Evolutionary conservation across 2,329 filamentous ascomycete genomes (phyloP).

Genomic region (Acrocalymma vagum): DNA sequence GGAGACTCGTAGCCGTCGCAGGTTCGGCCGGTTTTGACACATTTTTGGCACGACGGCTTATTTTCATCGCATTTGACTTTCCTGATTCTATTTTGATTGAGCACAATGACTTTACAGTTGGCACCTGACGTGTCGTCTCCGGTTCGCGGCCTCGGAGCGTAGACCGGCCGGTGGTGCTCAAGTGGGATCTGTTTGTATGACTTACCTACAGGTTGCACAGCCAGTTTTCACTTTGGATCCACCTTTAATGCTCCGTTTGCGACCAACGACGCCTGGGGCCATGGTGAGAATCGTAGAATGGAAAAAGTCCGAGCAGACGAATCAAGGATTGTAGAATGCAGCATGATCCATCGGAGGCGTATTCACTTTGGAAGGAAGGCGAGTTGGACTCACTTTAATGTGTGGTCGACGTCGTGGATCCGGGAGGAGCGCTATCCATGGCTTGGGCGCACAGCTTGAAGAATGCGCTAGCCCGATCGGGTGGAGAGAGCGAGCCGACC

Average conservation of each 20-base stretch:
- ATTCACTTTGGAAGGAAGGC: constrained; percentile 6
- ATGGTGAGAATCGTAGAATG: constrained; percentile 14
- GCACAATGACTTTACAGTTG: constrained; percentile 9
- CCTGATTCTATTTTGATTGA: constrained; percentile 23
- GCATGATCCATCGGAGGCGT: constrained; percentile 5
- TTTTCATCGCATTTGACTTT: constrained; percentile 30
- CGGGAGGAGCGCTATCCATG: too few relatives aligned
- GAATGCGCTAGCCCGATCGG: constrained; percentile 20
- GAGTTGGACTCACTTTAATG: constrained; percentile 10
- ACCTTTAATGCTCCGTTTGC: constrained; percentile 17
- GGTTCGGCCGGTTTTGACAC: constrained; percentile 23
- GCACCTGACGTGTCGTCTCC: too few relatives aligned
- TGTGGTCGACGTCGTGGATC: constrained; percentile 2
- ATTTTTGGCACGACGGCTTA: constrained; percentile 27
- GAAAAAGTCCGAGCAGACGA: constrained; percentile 19
- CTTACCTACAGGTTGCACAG: constrained; percentile 30
- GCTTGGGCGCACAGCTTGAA: too few relatives aligned
- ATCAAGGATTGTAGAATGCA: constrained; percentile 17
- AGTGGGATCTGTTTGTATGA: constrained; percentile 8
- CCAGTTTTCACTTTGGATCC: constrained; percentile 24
- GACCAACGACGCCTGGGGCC: constrained; percentile 11
- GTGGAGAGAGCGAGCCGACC: constrained; percentile 21
- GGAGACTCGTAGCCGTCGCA: constrained; percentile 30
- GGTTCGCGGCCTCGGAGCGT: too few relatives aligned
- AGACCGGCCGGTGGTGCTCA: constrained; percentile 4